Percentiles rank a stretch among this genome's conserved stretches.
phyloP scores from a whole-genome alignment of 2,329 filamentous ascomycete genomes.

The Claviceps sp. region DNA sequence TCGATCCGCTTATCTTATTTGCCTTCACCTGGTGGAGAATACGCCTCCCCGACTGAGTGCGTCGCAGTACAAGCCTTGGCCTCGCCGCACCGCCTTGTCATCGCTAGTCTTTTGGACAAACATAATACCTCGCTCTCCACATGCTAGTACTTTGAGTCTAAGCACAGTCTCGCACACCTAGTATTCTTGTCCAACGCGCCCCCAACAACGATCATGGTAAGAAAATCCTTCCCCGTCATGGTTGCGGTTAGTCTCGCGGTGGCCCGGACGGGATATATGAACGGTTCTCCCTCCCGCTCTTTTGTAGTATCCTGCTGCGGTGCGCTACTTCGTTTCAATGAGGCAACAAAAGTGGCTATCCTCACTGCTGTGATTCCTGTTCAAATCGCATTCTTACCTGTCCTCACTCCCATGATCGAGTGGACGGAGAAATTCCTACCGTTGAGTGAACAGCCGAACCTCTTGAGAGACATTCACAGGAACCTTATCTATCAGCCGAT shows the following conservation, averaged over 20 bases:
- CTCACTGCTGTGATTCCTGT: conserved; percentile 10
- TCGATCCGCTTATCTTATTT: conserved; percentile 4
- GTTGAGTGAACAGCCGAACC: background rate
- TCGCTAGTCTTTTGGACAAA: conserved; percentile 21
- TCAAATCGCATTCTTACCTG: background rate
- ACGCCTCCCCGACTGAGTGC: conserved; percentile 13
- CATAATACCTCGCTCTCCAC: conserved; percentile 21
- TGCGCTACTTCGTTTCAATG: background rate
- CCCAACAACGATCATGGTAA: conserved; percentile 36
- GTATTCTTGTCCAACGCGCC: conserved; percentile 22
- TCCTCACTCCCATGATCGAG: background rate
- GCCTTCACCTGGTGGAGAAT: conserved; percentile 17
- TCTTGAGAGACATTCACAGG: background rate
- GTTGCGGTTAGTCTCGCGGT: conserved; percentile 22
- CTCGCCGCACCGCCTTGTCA: conserved; percentile 14
- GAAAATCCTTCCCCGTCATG: conserved; percentile 20
- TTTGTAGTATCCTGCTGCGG: conserved; percentile 7
- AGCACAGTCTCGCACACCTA: conserved; percentile 18
- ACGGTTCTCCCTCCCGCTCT: conserved; percentile 19
- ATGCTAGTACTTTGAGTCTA: conserved; percentile 23
- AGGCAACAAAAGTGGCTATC: conserved; percentile 6
- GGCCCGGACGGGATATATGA: conserved; percentile 33
- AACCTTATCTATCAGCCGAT: background rate
- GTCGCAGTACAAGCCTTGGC: conserved; percentile 9
- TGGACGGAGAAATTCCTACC: background rate